phyloP scores from a whole-genome alignment of 768 basidiomycete species.

The Tulasnella sp. region DNA sequence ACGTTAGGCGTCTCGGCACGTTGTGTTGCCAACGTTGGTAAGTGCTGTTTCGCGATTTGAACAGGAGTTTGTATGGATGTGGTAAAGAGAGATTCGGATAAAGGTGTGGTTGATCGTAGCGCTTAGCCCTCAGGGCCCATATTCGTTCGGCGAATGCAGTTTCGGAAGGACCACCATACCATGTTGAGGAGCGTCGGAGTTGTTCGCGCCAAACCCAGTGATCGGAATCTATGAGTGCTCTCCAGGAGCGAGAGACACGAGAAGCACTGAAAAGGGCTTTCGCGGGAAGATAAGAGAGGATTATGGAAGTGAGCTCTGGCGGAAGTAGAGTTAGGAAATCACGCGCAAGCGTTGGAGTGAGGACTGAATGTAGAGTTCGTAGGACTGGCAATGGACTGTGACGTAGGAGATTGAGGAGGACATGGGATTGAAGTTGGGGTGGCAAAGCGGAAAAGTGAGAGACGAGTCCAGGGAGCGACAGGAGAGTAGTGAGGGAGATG shows the following conservation, averaged over 20 bases:
- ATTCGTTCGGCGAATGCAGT: conserved; percentile 64
- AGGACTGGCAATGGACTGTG: conserved; percentile 86
- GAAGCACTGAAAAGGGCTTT: conserved; percentile 74
- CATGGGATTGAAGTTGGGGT: conserved; percentile 75
- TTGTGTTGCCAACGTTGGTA: conserved; percentile 36
- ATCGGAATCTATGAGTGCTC: conserved; percentile 82
- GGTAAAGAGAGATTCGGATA: conserved; percentile 45
- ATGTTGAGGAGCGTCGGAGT: conserved; percentile 68
- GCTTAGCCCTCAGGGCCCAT: conserved; percentile 40
- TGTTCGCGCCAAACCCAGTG: conserved; percentile 81
- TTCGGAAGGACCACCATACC: conserved; percentile 81
- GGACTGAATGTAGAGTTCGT: conserved; percentile 74
- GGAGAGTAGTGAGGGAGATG: conserved; percentile 64
- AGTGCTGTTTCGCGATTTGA: conserved; percentile 78
- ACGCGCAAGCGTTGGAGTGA: conserved; percentile 80
- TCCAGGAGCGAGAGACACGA: conserved; percentile 81
- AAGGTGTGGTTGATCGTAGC: conserved; percentile 26
- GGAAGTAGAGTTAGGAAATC: conserved; percentile 91
- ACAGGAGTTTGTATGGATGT: conserved; percentile 84
- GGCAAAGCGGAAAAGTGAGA: conserved; percentile 71
- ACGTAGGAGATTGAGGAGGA: conserved; percentile 81
- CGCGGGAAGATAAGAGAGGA: conserved; percentile 75
- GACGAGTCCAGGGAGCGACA: conserved; percentile 74
- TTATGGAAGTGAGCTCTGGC: conserved; percentile 79
- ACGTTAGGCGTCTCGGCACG: conserved; percentile 56